Evolutionary conservation across 352 stramenopile genomes (phyloP), one percentile per base, ranked within the genome.

Genomic region (Pythium apleroticum): DNA sequence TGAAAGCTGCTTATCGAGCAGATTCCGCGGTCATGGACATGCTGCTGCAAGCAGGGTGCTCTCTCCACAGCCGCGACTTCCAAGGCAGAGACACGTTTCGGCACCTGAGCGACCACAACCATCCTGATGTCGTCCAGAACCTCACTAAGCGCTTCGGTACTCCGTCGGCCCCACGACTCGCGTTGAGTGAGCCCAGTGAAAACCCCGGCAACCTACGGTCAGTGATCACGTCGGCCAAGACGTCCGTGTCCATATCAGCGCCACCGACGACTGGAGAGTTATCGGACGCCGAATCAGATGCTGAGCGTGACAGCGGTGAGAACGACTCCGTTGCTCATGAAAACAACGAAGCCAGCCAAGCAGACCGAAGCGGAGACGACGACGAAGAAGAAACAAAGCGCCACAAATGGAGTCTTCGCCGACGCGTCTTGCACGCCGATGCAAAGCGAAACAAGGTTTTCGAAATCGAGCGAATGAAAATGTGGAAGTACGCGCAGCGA

Each of bases 41-140:
- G 17, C 60, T 91, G 22, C 52, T 84, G 8, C 54, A 68, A 2
- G 71, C 69, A 8, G 78, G 75, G 0, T 76, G 65, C 30, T 69
- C 63, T 39, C 52, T 86, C n/a, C 62, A 63, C 37, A 80, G 71
- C 12, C 54, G 68, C 43, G 80, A 91, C 46, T 88, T 80, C n/a
- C 69, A 50, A 22, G 80, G 78, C 3, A 68, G 45, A 19, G 72
- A 86, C 60, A 57, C 66, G 1, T 75, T 76, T 35, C 45, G 72
- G 15, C 78, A 88, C 50, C 63, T 91, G 12, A 75, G 76, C 39
- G 25, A 64, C 5, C 68, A 76, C 27, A 65, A 88, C 6, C 78
- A 89, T 30, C 71, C 70, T 14, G 78, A 85, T 20, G 50, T 87
- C 4, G 72, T 80, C 3, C 68, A 72, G 17, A 25, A 48, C 28